Evolutionary conservation across 208 protist genomes (phyloP), one percentile per base, ranked within the genome.

Genomic region (Trypanosoma cruzi): DNA sequence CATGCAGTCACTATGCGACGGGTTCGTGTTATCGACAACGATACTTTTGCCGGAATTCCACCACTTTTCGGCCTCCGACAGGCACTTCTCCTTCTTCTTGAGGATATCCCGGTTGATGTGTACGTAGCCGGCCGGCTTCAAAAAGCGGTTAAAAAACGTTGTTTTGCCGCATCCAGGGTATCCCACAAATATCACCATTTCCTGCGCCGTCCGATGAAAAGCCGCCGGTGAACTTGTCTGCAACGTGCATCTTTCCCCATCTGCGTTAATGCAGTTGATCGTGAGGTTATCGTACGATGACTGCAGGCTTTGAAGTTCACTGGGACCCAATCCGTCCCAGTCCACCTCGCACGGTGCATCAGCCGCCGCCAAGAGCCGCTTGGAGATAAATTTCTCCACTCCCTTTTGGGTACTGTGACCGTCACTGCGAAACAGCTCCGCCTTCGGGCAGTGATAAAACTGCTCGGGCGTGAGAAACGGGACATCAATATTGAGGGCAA

Each of bases 11-110:
- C 49, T 62, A 11, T 71, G 66, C 13, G 71, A 73, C 2, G 89
- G 85, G 72, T 97, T 97, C 4, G 95, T 98, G 71, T 98, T 98
- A 71, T 98, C 96, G 6, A 98, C 58, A 0, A 97, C 90, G 20
- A 97, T 79, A 37, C 85, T 90, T 46, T 80, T 85, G 5, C 93
- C 90, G 4, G 53, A 31, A 0, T 68, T 24, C 73, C 94, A 87
- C 14, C 64, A 67, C 52, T 79, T 59, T 22, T 68, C 61, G 0
- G 84, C 79, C 4, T 76, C 69, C 13, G 70, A 40, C 6, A 95
- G 13, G 69, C 92, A 95, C 75, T 84, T 91, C 26, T 77, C 82
- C 37, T 79, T 81, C 16, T 80, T 92, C 63, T 91, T 84, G 29
- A 95, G 78, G 1, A 75, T 86, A 61, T 97, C 94, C 50, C 85